phyloP scores from a whole-genome alignment of 495 filamentous ascomycete genomes.

The Penicillium tannophilum region DNA sequence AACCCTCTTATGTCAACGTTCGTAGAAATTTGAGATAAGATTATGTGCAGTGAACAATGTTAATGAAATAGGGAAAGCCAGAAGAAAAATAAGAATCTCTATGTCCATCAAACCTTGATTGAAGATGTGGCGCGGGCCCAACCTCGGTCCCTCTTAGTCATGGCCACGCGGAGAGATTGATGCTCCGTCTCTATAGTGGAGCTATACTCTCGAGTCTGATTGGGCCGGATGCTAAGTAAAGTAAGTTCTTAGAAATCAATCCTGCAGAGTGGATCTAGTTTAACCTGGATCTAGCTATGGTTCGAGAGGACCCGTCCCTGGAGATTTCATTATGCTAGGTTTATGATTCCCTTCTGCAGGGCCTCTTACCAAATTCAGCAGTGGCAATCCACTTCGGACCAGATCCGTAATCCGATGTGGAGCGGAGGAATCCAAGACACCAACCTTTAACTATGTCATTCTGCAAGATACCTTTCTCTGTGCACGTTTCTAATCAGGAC shows the following conservation, averaged over 20 bases:
- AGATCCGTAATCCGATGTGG: background rate
- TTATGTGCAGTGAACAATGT: background rate
- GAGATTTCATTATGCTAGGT: background rate
- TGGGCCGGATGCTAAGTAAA: background rate
- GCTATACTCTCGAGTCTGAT: too few relatives aligned
- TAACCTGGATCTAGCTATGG: too few relatives aligned
- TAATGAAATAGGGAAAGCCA: background rate
- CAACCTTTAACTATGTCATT: background rate
- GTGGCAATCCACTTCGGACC: background rate
- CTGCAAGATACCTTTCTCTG: background rate
- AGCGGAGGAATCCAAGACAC: background rate
- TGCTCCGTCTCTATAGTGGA: slow-evolving; percentile 17
- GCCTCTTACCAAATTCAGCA: background rate
- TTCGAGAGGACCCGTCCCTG: too few relatives aligned
- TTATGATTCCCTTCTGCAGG: background rate
- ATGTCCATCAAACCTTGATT: background rate
- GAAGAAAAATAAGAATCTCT: background rate
- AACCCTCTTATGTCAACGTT: background rate
- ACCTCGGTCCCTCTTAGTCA: slow-evolving; percentile 11
- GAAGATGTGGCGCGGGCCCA: background rate
- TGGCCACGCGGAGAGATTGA: slow-evolving; percentile 28
- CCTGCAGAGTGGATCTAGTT: background rate
- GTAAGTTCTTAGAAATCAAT: background rate
- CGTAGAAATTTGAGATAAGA: too few relatives aligned
- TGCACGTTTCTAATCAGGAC: background rate